Percentiles rank a stretch among this genome's conserved stretches.
These are phyloP conservation scores for Thelephora ganbajun DNA, from an alignment of 768 basidiomycete species.

Conservation along the genomic window DNA sequence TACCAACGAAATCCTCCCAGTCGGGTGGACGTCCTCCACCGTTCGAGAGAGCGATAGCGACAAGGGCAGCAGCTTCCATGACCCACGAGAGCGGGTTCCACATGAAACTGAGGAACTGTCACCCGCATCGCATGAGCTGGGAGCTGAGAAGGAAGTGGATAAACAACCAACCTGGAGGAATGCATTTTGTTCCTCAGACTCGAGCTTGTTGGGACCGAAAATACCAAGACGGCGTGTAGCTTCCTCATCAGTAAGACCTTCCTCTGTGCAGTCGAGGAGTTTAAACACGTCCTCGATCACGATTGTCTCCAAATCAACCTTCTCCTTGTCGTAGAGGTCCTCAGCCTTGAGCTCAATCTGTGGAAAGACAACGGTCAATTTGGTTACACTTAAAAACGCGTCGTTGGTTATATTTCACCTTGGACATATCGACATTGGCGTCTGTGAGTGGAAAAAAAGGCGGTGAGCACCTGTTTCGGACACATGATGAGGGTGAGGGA, in stretches of 20 bases:
- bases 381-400: background rate
- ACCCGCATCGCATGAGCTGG: background rate
- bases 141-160: slow-evolving; percentile 1
- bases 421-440: slow-evolving; percentile 79
- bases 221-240: slow-evolving; percentile 74
- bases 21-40: slow-evolving; percentile 79
- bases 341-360: slow-evolving; percentile 84
- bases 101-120: slow-evolving; percentile 89
- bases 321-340: slow-evolving; percentile 95
- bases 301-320: slow-evolving; percentile 96
- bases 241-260: slow-evolving; percentile 66
- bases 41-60: slow-evolving; percentile 93
- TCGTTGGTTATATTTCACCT: slow-evolving; percentile 22
- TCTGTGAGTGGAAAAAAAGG: slow-evolving; percentile 26
- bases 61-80: slow-evolving; percentile 93
- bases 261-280: slow-evolving; percentile 80
- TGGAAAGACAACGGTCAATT: background rate
- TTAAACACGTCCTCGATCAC: slow-evolving; percentile 95
- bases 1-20: slow-evolving; percentile 97
- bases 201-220: slow-evolving; percentile 94
- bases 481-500: background rate
- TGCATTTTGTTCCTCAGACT: slow-evolving; percentile 80
- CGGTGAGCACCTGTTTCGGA: background rate
- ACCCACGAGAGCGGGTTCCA: slow-evolving; percentile 99
- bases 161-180: slow-evolving; percentile 58